Percentiles rank a stretch among this genome's conserved stretches.
These are phyloP conservation scores for Saccharomyces kudriavzevii DNA, from an alignment of 805 yeast genomes.

Conservation along the genomic window DNA sequence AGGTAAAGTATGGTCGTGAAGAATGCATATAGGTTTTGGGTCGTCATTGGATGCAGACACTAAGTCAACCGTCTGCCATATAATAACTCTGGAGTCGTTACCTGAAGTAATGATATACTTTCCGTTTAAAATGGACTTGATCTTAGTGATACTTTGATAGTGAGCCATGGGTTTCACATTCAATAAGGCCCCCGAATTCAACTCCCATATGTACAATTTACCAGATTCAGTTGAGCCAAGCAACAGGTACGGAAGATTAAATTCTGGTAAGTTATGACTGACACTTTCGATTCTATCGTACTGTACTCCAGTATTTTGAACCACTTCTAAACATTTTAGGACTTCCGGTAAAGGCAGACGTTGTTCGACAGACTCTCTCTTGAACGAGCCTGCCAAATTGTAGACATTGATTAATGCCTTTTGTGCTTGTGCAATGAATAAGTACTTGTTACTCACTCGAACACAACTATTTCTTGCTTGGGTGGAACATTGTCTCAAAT, in stretches of 20 bases:
- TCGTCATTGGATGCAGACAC: constrained; percentile 26
- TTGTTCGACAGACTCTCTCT: constrained; percentile 56
- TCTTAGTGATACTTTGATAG: constrained; percentile 61
- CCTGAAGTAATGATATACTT: constrained; percentile 68
- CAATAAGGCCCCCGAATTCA: constrained; percentile 65
- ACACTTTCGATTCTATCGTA: constrained; percentile 12
- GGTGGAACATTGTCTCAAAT: constrained; percentile 35
- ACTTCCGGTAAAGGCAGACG: constrained; percentile 79
- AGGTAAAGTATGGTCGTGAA: constrained; percentile 50
- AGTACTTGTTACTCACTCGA: constrained; percentile 46
- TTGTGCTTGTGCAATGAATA: constrained; percentile 57
- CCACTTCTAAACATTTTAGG: constrained; percentile 40
- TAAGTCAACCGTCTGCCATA: constrained; percentile 66
- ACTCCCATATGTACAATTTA: constrained; percentile 75
- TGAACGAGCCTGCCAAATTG: constrained; percentile 34
- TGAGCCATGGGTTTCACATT: constrained; percentile 67
- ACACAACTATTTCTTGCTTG: constrained; percentile 43
- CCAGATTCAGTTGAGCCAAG: constrained; percentile 56
- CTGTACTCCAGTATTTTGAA: constrained; percentile 14
- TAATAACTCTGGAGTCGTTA: constrained; percentile 66
- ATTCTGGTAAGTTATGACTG: constrained; percentile 31
- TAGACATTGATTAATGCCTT: constrained; percentile 74
- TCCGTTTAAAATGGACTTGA: constrained; percentile 56
- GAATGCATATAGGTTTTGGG: constrained; percentile 48
- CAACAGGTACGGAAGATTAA: constrained; percentile 58